A percentile compares a stretch with the other conserved stretches of the same genome.
Conservation (phyloP, 495 filamentous ascomycete genomes). For the Aspergillus taichungensis region DNA sequence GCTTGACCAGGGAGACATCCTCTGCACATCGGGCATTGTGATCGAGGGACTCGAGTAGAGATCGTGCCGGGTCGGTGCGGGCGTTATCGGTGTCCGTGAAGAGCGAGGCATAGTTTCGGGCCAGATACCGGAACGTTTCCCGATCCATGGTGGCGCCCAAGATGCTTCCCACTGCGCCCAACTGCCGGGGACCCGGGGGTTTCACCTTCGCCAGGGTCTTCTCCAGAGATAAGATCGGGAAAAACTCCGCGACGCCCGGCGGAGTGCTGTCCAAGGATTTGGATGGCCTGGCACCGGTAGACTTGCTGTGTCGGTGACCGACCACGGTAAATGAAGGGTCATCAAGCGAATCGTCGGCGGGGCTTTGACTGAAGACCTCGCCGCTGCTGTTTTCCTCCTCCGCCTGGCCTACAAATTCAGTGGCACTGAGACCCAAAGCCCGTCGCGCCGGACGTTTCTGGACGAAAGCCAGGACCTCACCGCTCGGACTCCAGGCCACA, state of each 20-base stretch:
- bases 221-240: slow-evolving; percentile 49
- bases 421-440: slow-evolving; percentile 22
- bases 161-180: slow-evolving; percentile 53
- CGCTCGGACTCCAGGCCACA: slow-evolving; percentile 39
- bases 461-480: slow-evolving; percentile 38
- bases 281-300: slow-evolving; percentile 22
- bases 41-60: slow-evolving; percentile 46
- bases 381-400: slow-evolving; percentile 26
- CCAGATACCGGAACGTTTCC: slow-evolving; percentile 49
- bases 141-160: slow-evolving; percentile 44
- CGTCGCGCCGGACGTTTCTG: slow-evolving; percentile 40
- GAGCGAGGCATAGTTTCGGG: slow-evolving; percentile 46
- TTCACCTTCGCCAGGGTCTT: slow-evolving; percentile 50
- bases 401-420: slow-evolving; percentile 25
- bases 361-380: slow-evolving; percentile 53
- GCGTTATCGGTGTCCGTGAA: slow-evolving; percentile 17
- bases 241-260: slow-evolving; percentile 40
- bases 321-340: slow-evolving; percentile 49
- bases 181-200: slow-evolving; percentile 45
- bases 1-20: slow-evolving; percentile 46
- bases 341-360: slow-evolving; percentile 54
- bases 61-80: slow-evolving; percentile 33
- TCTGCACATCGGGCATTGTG: slow-evolving; percentile 56
- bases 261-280: slow-evolving; percentile 47
- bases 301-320: slow-evolving; percentile 30